Percentiles rank a stretch among this genome's conserved stretches.
phyloP scores from a whole-genome alignment of 1,284 basidiomycete species.

The Malassezia nana region DNA sequence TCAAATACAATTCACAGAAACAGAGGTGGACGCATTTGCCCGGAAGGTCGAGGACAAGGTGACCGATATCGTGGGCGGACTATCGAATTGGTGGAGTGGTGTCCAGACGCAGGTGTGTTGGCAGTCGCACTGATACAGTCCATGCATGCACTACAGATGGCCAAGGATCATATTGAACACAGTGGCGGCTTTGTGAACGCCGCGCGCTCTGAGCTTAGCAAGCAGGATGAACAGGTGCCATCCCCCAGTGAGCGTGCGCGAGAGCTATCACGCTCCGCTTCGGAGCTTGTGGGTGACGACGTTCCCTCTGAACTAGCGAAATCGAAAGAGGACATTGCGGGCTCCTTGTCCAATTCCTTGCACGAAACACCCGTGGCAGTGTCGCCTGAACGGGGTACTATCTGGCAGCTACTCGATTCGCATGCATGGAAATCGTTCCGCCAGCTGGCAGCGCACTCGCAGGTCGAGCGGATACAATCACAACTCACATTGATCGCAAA shows the following conservation, averaged over 20 bases:
- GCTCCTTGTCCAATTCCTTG: background rate
- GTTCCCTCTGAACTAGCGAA: conserved; percentile 2
- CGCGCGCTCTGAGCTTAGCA: conserved; percentile 27
- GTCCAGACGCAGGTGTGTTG: conserved; percentile 31
- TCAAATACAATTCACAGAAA: conserved; percentile 2
- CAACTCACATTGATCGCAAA: background rate
- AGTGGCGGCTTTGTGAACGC: conserved; percentile 34
- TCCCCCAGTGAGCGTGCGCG: conserved; percentile 30
- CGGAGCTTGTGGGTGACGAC: background rate
- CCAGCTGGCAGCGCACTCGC: conserved; percentile 6
- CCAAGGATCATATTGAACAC: conserved; percentile 27
- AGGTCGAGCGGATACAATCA: conserved; percentile 10
- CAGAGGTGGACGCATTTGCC: conserved; percentile 9
- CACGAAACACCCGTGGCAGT: background rate
- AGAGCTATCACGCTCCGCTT: conserved; percentile 16
- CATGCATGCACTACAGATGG: conserved; percentile 24
- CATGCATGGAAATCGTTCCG: conserved; percentile 7
- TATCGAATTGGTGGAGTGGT: conserved; percentile 41
- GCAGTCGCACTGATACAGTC: conserved; percentile 15
- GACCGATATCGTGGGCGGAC: conserved; percentile 31
- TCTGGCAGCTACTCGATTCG: background rate
- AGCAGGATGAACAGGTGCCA: conserved; percentile 32
- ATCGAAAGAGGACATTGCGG: background rate
- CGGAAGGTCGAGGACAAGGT: conserved; percentile 32
- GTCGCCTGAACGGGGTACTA: background rate